Percentiles rank a stretch among this genome's conserved stretches.
Conservation (phyloP, 768 basidiomycete species). For the Tephrocybe rancida region DNA sequence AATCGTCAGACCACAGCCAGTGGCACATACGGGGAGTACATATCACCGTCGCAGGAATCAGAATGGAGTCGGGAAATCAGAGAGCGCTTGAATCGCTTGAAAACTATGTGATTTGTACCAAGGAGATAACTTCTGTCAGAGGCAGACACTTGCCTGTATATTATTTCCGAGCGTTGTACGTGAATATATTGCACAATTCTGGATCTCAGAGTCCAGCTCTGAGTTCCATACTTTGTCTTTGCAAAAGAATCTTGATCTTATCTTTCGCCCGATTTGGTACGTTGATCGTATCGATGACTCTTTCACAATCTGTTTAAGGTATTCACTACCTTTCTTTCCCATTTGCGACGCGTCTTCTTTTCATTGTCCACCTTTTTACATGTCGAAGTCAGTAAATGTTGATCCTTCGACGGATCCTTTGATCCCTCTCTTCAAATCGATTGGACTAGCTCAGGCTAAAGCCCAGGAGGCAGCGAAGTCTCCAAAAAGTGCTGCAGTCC, state of each 20-base stretch:
- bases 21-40: not conserved
- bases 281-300: constrained; percentile 6
- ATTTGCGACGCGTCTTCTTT: not conserved
- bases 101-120: not conserved
- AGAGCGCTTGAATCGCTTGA: constrained; percentile 5
- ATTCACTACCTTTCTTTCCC: not conserved
- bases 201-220: no score
- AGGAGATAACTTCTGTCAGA: no score
- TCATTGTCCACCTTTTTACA: constrained; percentile 1
- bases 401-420: constrained; percentile 32
- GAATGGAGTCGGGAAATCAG: constrained; percentile 5
- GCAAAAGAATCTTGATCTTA: constrained; percentile 10
- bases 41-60: not conserved
- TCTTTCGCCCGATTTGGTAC: constrained; percentile 13
- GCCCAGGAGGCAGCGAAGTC: constrained; percentile 83
- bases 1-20: not conserved
- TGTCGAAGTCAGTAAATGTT: constrained; percentile 29
- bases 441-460: constrained; percentile 76
- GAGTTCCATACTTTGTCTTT: no score
- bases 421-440: constrained; percentile 65
- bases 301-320: no score
- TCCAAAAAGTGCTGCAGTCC: constrained; percentile 70
- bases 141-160: no score
- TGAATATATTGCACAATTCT: no score
- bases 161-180: no score